phyloP scores from a whole-genome alignment of 768 basidiomycete species.

The Lactifluus piperatus region DNA sequence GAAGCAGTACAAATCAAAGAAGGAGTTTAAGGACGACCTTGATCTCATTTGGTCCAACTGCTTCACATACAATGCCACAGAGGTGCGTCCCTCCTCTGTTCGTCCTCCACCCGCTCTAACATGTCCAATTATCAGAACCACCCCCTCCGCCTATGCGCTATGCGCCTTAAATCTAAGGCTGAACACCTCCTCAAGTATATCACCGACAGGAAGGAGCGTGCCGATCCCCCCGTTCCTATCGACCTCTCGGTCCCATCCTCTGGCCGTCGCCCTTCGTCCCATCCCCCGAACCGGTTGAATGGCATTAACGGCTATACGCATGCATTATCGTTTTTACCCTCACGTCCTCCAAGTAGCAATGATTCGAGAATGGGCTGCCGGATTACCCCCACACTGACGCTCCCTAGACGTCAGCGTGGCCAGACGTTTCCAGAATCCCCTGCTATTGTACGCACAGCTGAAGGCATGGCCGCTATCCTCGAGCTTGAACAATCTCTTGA shows the following conservation, averaged over 20 bases:
- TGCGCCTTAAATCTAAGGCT: slow-evolving; percentile 75
- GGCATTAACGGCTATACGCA: slow-evolving; percentile 38
- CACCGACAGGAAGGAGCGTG: slow-evolving; percentile 78
- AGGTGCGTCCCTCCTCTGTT: slow-evolving; percentile 44
- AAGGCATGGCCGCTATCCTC: slow-evolving; percentile 63
- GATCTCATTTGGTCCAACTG: slow-evolving; percentile 98
- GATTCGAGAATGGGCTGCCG: slow-evolving; percentile 11
- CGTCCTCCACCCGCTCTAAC: slow-evolving; percentile 1
- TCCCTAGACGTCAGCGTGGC: slow-evolving; percentile 30
- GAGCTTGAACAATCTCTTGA: slow-evolving; percentile 50
- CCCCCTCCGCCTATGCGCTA: slow-evolving; percentile 75
- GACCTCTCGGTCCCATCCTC: slow-evolving; percentile 26
- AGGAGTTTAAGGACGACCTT: slow-evolving; percentile 88
- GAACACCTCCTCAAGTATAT: slow-evolving; percentile 82
- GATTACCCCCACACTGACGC: slow-evolving; percentile 18
- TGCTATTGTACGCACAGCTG: slow-evolving; percentile 59
- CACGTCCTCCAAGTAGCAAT: slow-evolving; percentile 23
- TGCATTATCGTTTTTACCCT: slow-evolving; percentile 34
- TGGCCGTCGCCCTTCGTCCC: slow-evolving; percentile 27
- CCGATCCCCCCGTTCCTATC: slow-evolving; percentile 57
- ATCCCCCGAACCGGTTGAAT: slow-evolving; percentile 25
- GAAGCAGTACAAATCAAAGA: slow-evolving; percentile 87
- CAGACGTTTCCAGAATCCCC: slow-evolving; percentile 54
- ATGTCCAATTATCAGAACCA: slow-evolving; percentile 49
- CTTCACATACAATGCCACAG: slow-evolving; percentile 81